A percentile compares a stretch with the other conserved stretches of the same genome.
Conservation (phyloP, 768 basidiomycete species). For the Suillus tomentosus region DNA sequence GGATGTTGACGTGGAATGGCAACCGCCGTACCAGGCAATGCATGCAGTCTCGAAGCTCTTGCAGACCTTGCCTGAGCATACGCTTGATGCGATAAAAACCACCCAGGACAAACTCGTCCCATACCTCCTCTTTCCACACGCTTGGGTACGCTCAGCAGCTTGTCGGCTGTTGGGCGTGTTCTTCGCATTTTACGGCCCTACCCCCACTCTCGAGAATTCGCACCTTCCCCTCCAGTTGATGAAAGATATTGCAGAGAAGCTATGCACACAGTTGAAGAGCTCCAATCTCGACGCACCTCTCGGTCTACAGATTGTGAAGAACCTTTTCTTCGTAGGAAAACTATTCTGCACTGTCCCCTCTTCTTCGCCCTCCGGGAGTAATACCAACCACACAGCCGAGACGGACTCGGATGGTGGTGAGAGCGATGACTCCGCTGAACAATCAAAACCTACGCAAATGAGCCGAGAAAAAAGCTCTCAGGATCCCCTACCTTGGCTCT, state of each 20-base stretch:
- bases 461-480: conserved; percentile 8
- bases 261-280: conserved; percentile 80
- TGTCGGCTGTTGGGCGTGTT: conserved; percentile 74
- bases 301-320: conserved; percentile 88
- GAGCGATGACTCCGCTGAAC: conserved; percentile 16
- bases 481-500: conserved; percentile 85
- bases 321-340: conserved; percentile 90
- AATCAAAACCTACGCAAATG: background rate
- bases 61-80: conserved; percentile 53
- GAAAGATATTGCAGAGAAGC: conserved; percentile 70
- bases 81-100: conserved; percentile 47
- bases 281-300: conserved; percentile 70
- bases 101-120: conserved; percentile 63
- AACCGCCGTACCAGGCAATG: conserved; percentile 79
- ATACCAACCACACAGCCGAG: conserved; percentile 32
- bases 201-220: conserved; percentile 23
- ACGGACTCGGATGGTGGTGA: conserved; percentile 30
- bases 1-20: conserved; percentile 72
- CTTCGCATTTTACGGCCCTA: conserved; percentile 48
- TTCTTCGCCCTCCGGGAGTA: conserved; percentile 19
- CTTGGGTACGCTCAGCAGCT: conserved; percentile 88
- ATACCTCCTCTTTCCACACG: conserved; percentile 86
- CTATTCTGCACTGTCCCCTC: conserved; percentile 59
- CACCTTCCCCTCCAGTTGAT: conserved; percentile 60
- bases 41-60: conserved; percentile 65